These are phyloP conservation scores for Xerophyta viscosa DNA, from an alignment of 106 monocot species.

Conservation along the genomic window DNA sequence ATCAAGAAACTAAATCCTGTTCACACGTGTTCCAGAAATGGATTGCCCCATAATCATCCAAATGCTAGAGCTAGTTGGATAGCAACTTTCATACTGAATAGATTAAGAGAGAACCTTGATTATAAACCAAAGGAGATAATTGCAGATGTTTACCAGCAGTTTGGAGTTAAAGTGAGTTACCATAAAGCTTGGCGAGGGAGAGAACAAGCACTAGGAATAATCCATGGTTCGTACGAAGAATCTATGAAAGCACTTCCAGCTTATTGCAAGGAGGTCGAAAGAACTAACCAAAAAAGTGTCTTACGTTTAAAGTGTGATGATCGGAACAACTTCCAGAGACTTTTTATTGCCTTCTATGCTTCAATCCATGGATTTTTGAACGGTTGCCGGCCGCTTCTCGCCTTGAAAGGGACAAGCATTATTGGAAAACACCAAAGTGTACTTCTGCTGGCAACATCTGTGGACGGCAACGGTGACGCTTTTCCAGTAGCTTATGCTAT, in stretches of 20 bases:
- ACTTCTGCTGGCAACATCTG: neutral
- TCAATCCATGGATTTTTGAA: slow-evolving; percentile 1
- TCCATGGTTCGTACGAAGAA: slow-evolving; percentile 2
- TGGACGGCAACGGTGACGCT: neutral
- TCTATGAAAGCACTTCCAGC: neutral
- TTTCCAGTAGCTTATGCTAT: neutral
- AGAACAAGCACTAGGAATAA: neutral
- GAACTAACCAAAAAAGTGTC: neutral
- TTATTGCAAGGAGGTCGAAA: slow-evolving; percentile 1
- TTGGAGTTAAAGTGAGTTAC: slow-evolving; percentile 1
- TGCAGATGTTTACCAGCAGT: neutral
- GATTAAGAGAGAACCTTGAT: slow-evolving; percentile 2
- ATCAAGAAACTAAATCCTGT: neutral
- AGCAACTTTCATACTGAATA: neutral
- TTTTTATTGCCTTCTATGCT: neutral
- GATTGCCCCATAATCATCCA: neutral
- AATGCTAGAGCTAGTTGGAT: neutral
- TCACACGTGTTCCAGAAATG: slow-evolving; percentile 1
- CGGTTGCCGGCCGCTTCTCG: neutral
- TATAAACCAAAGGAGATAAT: slow-evolving; percentile 5
- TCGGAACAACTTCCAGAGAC: neutral
- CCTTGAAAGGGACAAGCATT: slow-evolving; percentile 1
- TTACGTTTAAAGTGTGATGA: neutral
- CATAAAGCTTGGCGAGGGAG: slow-evolving; percentile 3
- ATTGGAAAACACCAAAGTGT: slow-evolving; percentile 1